Conservation (phyloP, 371 early-diverging fungal species). For the Apophysomyces sp. region DNA sequence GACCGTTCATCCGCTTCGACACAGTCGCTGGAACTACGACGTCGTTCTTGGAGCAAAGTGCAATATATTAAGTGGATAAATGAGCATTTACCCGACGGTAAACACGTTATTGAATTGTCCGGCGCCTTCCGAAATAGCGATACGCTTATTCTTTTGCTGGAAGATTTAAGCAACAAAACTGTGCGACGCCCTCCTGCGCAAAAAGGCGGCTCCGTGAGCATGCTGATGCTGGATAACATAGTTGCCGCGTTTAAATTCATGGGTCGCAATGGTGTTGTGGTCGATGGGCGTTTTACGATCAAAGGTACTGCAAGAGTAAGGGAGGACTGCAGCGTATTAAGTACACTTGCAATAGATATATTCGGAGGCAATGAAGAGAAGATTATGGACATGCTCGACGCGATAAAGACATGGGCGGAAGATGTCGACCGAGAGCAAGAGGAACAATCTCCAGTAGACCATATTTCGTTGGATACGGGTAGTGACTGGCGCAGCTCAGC, state of each 20-base stretch:
- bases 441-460: neutral
- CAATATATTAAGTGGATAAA: conserved; percentile 64
- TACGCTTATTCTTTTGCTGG: conserved; percentile 51
- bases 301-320: conserved; percentile 27
- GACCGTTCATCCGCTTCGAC: neutral
- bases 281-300: conserved; percentile 50
- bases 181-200: conserved; percentile 32
- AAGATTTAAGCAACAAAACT: conserved; percentile 48
- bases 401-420: conserved; percentile 22
- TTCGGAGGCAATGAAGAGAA: conserved; percentile 59
- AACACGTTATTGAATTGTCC: conserved; percentile 43
- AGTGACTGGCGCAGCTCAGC: neutral
- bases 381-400: conserved; percentile 51
- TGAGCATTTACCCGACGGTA: conserved; percentile 32
- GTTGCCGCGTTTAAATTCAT: conserved; percentile 61
- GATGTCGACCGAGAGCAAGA: neutral
- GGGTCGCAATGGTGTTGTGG: conserved; percentile 52
- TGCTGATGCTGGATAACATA: conserved; percentile 51
- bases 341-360: conserved; percentile 41
- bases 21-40: neutral
- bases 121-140: conserved; percentile 53
- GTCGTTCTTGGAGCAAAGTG: conserved; percentile 32
- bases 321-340: neutral
- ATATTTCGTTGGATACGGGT: neutral
- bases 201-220: conserved; percentile 31